These are phyloP conservation scores for Oryza meridionalis DNA, from an alignment of 176 grass and related monocot genomes.

Conservation along the genomic window DNA sequence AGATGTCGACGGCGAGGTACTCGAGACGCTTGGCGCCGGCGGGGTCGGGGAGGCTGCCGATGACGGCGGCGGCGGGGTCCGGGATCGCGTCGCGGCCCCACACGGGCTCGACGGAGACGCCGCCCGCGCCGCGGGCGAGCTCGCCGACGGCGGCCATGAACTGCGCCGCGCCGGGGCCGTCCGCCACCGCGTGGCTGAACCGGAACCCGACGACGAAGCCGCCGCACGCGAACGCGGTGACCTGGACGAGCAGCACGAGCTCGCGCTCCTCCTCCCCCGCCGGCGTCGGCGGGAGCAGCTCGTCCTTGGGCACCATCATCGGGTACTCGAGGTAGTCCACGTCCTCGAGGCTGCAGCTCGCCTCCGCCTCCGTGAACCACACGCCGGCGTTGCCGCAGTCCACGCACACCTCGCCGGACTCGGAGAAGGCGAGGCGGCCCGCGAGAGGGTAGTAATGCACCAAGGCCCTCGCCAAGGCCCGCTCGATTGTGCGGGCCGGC, in stretches of 20 bases:
- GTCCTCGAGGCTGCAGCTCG: conserved; percentile 50
- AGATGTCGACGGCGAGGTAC: conserved; percentile 84
- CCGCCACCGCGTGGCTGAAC: conserved; percentile 81
- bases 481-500: conserved; percentile 53
- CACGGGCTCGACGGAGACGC: conserved; percentile 37
- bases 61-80: conserved; percentile 30
- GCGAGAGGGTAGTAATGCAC: conserved; percentile 79
- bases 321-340: conserved; percentile 94
- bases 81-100: conserved; percentile 75
- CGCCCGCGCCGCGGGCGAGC: conserved; percentile 40
- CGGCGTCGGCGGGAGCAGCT: conserved; percentile 63
- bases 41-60: conserved; percentile 53
- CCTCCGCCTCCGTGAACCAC: conserved; percentile 71
- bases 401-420: conserved; percentile 62
- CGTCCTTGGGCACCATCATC: conserved; percentile 84
- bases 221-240: conserved; percentile 72
- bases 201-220: conserved; percentile 86
- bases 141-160: conserved; percentile 77
- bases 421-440: conserved; percentile 54
- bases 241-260: conserved; percentile 83
- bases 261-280: conserved; percentile 42
- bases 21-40: conserved; percentile 49
- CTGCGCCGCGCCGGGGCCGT: conserved; percentile 71
- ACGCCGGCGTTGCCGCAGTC: conserved; percentile 66
- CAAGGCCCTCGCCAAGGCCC: conserved; percentile 54